Evolutionary conservation across 352 stramenopile genomes (phyloP), one percentile per base, ranked within the genome.

Genomic region (Globisporangium orthogonon): DNA sequence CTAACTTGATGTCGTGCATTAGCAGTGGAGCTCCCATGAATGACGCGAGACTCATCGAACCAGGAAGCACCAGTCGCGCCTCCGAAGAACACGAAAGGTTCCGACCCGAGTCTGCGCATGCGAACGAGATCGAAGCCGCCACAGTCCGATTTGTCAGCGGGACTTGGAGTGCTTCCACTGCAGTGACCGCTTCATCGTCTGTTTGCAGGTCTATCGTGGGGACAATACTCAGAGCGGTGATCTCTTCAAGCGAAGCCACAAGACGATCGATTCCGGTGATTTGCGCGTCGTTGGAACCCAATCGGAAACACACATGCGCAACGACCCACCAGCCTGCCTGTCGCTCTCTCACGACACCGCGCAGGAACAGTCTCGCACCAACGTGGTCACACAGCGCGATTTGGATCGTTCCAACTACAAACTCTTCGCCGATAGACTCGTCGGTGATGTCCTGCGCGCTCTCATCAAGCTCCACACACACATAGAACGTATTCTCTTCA

Each of bases 91-190:
- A 60, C 1, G 73, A 68, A 1, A 82, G 46, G 40, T 66, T 80
- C 4, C 69, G 73, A 33, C 52, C 70, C 5, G 71, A 76, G 50
- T 88, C 78, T 1, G 62, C 62, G 37, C 73, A 83, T 0, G 73
- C 53, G 52, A 88, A 86, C 6, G 61, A 59, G 33, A 80, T 75
- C 4, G 70, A 67, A 9, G 77, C 55, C 0, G 56, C 28, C 23
- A 67, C 50, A 28, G 14, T 39, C 35, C 48, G 33, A 18, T 40
- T 60, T n/a, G n/a, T 48, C 2, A 31, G 23, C 4, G 17, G 35
- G 2, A 29, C 7, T n/a, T 46, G 43, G 2, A 3, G 11, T 6
- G 23, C 11, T 15, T 18, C 35, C 14, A 15, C 2, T 29, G 28
- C n/a, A 30, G 2, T 5, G 7, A 28, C 14, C 28, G n/a, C 41